These are phyloP conservation scores for Psilocybe cubensis DNA, from an alignment of 768 basidiomycete genomes.

Conservation along the genomic window DNA sequence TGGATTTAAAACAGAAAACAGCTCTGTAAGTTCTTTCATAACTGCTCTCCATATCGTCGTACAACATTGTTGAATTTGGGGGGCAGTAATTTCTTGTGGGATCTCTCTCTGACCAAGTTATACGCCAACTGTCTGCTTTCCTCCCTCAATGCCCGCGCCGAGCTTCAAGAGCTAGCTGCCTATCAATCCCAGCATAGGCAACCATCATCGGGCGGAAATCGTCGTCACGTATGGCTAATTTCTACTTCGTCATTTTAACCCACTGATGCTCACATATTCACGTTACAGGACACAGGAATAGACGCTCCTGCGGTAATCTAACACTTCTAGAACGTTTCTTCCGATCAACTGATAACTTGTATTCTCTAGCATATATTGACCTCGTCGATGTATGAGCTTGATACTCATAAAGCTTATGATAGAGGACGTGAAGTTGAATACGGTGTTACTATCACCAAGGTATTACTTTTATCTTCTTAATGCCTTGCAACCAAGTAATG, in stretches of 20 bases:
- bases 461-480: constrained; percentile 10
- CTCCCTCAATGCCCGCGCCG: constrained; percentile 48
- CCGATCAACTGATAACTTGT: no score
- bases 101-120: constrained; percentile 49
- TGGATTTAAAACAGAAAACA: constrained; percentile 35
- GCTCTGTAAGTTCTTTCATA: constrained; percentile 37
- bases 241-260: neutral
- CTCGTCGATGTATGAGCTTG: constrained; percentile 33
- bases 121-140: constrained; percentile 53
- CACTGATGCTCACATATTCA: neutral
- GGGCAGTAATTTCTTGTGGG: constrained; percentile 51
- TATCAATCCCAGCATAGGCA: constrained; percentile 26
- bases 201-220: constrained; percentile 23
- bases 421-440: constrained; percentile 31
- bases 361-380: constrained; percentile 18
- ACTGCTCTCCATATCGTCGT: neutral
- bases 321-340: neutral
- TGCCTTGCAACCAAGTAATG: neutral
- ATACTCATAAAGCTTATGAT: constrained; percentile 27
- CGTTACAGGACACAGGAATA: constrained; percentile 6
- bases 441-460: constrained; percentile 45
- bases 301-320: constrained; percentile 20
- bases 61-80: neutral
- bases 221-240: constrained; percentile 11
- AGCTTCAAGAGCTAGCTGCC: constrained; percentile 30